Conservation (phyloP, 148 eudicot species). For the Vaccinium myrtillus region DNA sequence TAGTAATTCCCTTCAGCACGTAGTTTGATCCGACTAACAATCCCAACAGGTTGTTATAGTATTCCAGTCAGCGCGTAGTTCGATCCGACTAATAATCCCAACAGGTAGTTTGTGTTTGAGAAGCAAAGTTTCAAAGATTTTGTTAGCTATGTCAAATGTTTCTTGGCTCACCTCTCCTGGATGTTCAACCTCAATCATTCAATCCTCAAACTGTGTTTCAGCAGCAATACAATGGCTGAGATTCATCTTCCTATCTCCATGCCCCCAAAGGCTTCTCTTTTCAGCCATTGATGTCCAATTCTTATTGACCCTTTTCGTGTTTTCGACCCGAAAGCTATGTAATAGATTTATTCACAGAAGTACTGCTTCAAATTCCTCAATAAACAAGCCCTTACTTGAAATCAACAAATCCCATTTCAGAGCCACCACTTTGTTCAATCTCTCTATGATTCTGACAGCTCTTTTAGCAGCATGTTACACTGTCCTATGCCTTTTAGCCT, state of each 20-base stretch:
- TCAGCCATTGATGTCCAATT: conserved; percentile 42
- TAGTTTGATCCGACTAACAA: too few relatives aligned
- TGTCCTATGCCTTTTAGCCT: conserved; percentile 33
- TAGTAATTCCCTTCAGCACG: too few relatives aligned
- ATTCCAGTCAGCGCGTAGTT: too few relatives aligned
- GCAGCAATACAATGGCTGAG: conserved; percentile 37
- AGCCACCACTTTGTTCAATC: conserved; percentile 35
- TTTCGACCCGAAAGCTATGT: conserved; percentile 29
- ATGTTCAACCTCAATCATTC: conserved; percentile 35
- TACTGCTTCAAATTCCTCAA: conserved; percentile 19
- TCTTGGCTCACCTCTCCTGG: conserved; percentile 46
- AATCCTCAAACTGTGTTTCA: conserved; percentile 24
- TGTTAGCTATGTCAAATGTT: conserved; percentile 22
- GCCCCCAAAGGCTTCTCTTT: conserved; percentile 51
- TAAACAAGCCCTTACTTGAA: conserved; percentile 51
- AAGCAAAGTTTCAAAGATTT: not conserved
- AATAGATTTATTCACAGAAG: conserved; percentile 28
- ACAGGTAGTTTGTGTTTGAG: not conserved
- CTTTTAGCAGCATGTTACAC: conserved; percentile 30
- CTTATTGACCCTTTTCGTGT: conserved; percentile 28
- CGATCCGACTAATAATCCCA: too few relatives aligned
- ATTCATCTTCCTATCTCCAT: conserved; percentile 54
- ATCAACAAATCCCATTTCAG: conserved; percentile 15
- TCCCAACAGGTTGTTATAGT: too few relatives aligned
- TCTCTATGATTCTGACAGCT: conserved; percentile 34